A percentile compares a stretch with the other conserved stretches of the same genome.
phyloP scores from a whole-genome alignment of 2,329 filamentous ascomycete species.

The Dothiorella sarmentorum region DNA sequence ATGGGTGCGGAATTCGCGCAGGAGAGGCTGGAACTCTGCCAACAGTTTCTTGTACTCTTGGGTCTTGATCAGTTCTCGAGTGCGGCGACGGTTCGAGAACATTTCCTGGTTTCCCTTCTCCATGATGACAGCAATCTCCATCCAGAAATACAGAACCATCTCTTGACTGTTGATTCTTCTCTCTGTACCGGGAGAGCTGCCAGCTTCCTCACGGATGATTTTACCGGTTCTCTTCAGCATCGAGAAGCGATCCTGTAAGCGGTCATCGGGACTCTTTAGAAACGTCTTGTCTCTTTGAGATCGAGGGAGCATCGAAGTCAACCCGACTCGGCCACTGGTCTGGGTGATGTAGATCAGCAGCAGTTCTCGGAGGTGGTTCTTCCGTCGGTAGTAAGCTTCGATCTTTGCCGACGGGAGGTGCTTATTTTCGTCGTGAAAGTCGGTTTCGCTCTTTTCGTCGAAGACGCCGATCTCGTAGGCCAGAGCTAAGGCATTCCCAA shows the following conservation, averaged over 20 bases:
- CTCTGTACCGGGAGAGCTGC: slow-evolving; percentile 9
- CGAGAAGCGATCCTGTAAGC: slow-evolving; percentile 35
- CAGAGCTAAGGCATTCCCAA: slow-evolving; percentile 84
- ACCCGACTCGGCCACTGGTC: slow-evolving; percentile 85
- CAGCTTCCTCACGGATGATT: slow-evolving; percentile 12
- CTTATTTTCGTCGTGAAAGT: slow-evolving; percentile 43
- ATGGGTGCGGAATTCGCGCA: slow-evolving; percentile 74
- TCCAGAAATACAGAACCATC: slow-evolving; percentile 77
- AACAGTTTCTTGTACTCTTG: slow-evolving; percentile 80
- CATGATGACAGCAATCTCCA: slow-evolving; percentile 89
- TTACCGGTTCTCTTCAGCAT: slow-evolving; percentile 11
- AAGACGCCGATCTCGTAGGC: slow-evolving; percentile 95
- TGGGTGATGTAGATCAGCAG: slow-evolving; percentile 90
- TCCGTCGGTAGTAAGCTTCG: slow-evolving; percentile 71
- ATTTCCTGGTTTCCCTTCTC: slow-evolving; percentile 83
- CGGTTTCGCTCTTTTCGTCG: slow-evolving; percentile 76
- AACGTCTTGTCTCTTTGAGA: slow-evolving; percentile 28
- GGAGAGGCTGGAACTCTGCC: slow-evolving; percentile 73
- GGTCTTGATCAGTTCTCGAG: slow-evolving; percentile 81
- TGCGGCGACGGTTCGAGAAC: slow-evolving; percentile 83
- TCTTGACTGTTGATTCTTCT: slow-evolving; percentile 42
- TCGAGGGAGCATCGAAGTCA: slow-evolving; percentile 85
- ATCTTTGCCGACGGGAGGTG: slow-evolving; percentile 55
- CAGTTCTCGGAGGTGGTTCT: slow-evolving; percentile 77
- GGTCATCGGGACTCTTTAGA: slow-evolving; percentile 31